A percentile compares a stretch with the other conserved stretches of the same genome.
phyloP scores from a whole-genome alignment of 2,329 filamentous ascomycete genomes.

The Xylaria sp. region DNA sequence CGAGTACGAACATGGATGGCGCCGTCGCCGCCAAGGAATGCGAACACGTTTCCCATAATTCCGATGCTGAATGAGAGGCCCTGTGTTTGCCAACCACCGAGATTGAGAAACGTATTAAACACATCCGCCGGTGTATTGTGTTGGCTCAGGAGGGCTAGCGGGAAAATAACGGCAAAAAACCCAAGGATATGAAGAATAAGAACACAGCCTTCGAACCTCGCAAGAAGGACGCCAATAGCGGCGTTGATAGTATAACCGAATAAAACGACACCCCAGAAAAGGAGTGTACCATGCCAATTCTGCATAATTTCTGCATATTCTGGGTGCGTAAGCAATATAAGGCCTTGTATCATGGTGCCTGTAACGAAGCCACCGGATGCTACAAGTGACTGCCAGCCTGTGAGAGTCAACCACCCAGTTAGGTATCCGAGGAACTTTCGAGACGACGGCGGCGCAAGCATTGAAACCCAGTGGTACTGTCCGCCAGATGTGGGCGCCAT shows the following conservation, averaged over 20 bases:
- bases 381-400: slow-evolving; percentile 27
- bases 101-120: slow-evolving; percentile 54
- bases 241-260: slow-evolving; percentile 49
- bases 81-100: slow-evolving; percentile 53
- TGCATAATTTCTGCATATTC: slow-evolving; percentile 19
- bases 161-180: slow-evolving; percentile 28
- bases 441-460: slow-evolving; percentile 27
- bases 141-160: slow-evolving; percentile 44
- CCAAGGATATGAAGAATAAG: slow-evolving; percentile 48
- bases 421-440: slow-evolving; percentile 29
- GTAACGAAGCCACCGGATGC: slow-evolving; percentile 24
- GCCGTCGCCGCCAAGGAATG: slow-evolving; percentile 47
- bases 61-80: slow-evolving; percentile 43
- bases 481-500: slow-evolving; percentile 42
- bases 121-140: slow-evolving; percentile 45
- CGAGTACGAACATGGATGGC: slow-evolving; percentile 34
- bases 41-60: slow-evolving; percentile 27
- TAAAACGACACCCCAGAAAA: slow-evolving; percentile 46
- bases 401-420: slow-evolving; percentile 30
- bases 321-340: slow-evolving; percentile 26
- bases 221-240: slow-evolving; percentile 30
- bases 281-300: slow-evolving; percentile 29
- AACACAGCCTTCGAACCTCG: slow-evolving; percentile 49
- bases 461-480: slow-evolving; percentile 35
- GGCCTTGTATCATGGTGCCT: slow-evolving; percentile 29